A percentile compares a stretch with the other conserved stretches of the same genome.
Conservation (phyloP, 176 grass and related monocot genomes). For the Oryza australiensis region DNA sequence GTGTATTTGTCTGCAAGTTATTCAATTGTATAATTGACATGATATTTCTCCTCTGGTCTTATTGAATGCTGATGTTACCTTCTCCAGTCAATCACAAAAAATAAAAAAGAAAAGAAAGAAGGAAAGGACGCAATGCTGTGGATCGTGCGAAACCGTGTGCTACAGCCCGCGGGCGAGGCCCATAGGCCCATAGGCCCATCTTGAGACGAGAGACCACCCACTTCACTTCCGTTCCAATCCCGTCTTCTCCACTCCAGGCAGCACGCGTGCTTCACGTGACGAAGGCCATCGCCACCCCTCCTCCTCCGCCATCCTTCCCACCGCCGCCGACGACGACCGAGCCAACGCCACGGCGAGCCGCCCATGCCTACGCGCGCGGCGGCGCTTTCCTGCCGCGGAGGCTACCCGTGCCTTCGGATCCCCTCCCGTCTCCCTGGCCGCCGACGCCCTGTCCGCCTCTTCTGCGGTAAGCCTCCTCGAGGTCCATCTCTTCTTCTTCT, state of each 20-base stretch:
- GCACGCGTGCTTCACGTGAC: background rate
- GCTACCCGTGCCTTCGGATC: background rate
- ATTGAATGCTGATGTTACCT: background rate
- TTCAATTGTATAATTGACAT: background rate
- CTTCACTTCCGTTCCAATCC: background rate
- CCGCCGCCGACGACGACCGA: background rate
- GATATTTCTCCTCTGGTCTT: background rate
- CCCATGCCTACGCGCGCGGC: background rate
- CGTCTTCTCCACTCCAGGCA: background rate
- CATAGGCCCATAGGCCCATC: constrained; percentile 10
- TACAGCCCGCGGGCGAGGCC: background rate
- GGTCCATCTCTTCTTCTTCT: background rate
- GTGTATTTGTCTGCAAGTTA: too few relatives aligned
- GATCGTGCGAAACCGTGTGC: constrained; percentile 5
- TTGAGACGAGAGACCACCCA: background rate
- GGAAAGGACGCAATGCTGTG: background rate
- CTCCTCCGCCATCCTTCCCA: background rate
- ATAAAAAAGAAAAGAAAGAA: too few relatives aligned
- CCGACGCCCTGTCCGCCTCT: background rate
- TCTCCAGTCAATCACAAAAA: background rate
- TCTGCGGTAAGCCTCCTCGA: background rate
- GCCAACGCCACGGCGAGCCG: background rate
- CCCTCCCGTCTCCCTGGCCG: background rate
- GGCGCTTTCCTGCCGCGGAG: background rate
- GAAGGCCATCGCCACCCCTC: background rate